Evolutionary conservation across 257 asterid species (phyloP).

Genomic region (Coffea canephora): DNA sequence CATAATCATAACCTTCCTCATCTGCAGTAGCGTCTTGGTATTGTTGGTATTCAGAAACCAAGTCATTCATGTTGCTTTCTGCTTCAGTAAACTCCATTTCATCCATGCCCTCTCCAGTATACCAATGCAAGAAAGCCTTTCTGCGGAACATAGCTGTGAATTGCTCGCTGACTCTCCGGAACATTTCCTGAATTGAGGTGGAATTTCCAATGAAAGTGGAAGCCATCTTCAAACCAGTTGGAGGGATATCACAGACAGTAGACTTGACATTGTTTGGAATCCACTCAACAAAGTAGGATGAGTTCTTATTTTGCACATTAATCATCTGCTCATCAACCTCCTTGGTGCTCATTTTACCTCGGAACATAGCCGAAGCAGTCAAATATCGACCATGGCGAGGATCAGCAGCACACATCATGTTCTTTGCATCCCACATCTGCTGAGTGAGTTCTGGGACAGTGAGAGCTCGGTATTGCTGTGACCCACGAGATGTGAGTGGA

Average conservation of each 20-base stretch:
- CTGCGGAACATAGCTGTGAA: constrained; percentile 73
- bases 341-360: constrained; percentile 69
- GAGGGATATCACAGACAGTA: constrained; percentile 70
- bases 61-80: constrained; percentile 75
- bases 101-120: constrained; percentile 69
- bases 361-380: constrained; percentile 65
- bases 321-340: constrained; percentile 71
- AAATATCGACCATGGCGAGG: constrained; percentile 67
- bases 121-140: constrained; percentile 73
- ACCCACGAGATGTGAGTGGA: constrained; percentile 86
- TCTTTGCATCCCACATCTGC: constrained; percentile 87
- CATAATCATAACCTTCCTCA: constrained; percentile 62
- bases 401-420: constrained; percentile 81
- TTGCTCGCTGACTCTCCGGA: constrained; percentile 62
- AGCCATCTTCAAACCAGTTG: constrained; percentile 65
- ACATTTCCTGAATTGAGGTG: constrained; percentile 66
- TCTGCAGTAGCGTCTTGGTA: constrained; percentile 80
- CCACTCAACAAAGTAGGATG: constrained; percentile 71
- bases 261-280: constrained; percentile 69
- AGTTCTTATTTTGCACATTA: constrained; percentile 63
- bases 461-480: constrained; percentile 73
- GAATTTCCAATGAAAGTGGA: constrained; percentile 68
- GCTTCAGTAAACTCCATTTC: constrained; percentile 73
- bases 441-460: constrained; percentile 78
- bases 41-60: constrained; percentile 80